A percentile compares a stretch with the other conserved stretches of the same genome.
Evolutionary conservation across 1,284 basidiomycete genomes (phyloP).

Genomic region (Apiotrichum mycotoxinovorans): DNA sequence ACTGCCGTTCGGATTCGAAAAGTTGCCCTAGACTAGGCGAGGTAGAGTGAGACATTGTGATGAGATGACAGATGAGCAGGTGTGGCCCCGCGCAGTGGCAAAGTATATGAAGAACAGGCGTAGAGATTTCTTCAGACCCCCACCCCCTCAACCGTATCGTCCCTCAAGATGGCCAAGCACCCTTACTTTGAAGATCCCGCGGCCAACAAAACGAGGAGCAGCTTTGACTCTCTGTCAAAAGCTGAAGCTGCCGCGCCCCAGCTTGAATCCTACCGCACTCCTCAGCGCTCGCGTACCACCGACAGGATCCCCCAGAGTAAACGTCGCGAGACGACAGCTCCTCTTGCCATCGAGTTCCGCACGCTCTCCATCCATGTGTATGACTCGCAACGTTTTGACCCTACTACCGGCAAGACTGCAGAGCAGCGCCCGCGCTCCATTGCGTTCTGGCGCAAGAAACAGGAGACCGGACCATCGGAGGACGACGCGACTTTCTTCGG

Average conservation of each 20-base stretch:
- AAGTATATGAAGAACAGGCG: not conserved
- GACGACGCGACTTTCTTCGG: constrained; percentile 32
- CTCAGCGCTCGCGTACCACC: not conserved
- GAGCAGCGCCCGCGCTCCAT: not conserved
- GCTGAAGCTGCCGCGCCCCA: not conserved
- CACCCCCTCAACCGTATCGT: not conserved
- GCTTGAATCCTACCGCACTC: not conserved
- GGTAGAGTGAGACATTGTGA: too few species aligned
- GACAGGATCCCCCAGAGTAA: not conserved
- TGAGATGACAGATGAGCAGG: too few species aligned
- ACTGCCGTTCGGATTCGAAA: too few species aligned
- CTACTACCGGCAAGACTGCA: not conserved
- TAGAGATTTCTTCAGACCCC: not conserved
- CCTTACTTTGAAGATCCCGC: not conserved
- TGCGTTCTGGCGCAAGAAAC: constrained; percentile 5
- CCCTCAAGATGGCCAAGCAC: not conserved
- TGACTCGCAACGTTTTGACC: constrained; percentile 30
- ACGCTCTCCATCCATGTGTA: constrained; percentile 44
- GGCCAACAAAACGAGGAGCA: not conserved
- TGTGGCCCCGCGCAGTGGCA: too few species aligned
- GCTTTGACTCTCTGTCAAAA: not conserved
- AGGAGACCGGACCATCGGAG: constrained; percentile 6
- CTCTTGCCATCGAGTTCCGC: constrained; percentile 15
- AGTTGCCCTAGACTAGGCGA: too few species aligned
- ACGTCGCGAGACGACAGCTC: not conserved